Conservation (phyloP, 768 basidiomycete species). For the Strobilomyces echinocephalus region DNA sequence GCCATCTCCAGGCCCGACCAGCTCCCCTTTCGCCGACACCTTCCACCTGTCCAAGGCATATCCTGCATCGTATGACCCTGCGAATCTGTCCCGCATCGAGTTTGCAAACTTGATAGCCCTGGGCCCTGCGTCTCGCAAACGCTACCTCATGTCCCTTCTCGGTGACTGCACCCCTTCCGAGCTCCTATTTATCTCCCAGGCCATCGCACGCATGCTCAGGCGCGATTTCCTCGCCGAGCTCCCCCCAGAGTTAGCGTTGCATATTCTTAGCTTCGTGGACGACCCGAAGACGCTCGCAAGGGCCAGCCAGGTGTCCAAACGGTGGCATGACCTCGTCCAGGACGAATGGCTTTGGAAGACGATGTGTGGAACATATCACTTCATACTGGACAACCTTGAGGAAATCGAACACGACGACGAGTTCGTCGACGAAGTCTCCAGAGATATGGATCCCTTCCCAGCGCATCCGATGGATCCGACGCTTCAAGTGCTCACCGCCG, state of each 20-base stretch:
- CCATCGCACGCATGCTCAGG: slow-evolving; percentile 60
- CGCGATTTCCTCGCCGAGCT: slow-evolving; percentile 56
- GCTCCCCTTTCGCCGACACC: slow-evolving; percentile 40
- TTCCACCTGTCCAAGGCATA: slow-evolving; percentile 18
- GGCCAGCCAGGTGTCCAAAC: slow-evolving; percentile 62
- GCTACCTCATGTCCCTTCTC: slow-evolving; percentile 49
- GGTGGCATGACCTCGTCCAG: slow-evolving; percentile 64
- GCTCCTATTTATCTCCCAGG: slow-evolving; percentile 60
- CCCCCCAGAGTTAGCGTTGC: slow-evolving; percentile 67
- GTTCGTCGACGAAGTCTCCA: slow-evolving; percentile 29
- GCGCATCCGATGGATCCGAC: slow-evolving; percentile 38
- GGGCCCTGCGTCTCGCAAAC: slow-evolving; percentile 41
- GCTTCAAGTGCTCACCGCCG: slow-evolving; percentile 35
- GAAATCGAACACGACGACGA: slow-evolving; percentile 28
- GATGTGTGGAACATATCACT: slow-evolving; percentile 61
- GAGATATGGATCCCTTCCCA: slow-evolving; percentile 33
- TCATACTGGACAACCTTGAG: slow-evolving; percentile 25
- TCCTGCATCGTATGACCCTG: slow-evolving; percentile 18
- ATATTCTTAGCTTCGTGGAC: slow-evolving; percentile 73
- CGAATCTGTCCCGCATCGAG: slow-evolving; percentile 27
- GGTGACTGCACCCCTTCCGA: slow-evolving; percentile 54
- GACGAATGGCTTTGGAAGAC: slow-evolving; percentile 81
- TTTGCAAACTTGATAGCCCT: slow-evolving; percentile 31
- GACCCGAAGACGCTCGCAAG: slow-evolving; percentile 68
- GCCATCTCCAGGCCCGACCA: slow-evolving; percentile 51